Conservation (phyloP, 1,139 yeast species). For the Zygosaccharomyces pseudobailii region DNA sequence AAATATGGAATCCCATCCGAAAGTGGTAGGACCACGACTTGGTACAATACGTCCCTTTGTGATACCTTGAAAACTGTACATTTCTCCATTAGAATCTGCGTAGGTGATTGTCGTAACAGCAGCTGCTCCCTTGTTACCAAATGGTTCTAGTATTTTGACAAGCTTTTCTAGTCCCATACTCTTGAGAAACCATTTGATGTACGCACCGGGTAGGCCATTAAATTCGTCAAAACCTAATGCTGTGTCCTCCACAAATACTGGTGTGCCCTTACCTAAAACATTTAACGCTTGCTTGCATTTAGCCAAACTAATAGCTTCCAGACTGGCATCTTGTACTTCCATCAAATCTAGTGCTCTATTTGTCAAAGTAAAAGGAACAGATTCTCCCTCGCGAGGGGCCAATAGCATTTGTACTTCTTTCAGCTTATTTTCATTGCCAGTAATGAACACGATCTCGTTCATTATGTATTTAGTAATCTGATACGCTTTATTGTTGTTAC, state of each 20-base stretch:
- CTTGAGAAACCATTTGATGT: conserved; percentile 81
- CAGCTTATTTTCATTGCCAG: conserved; percentile 86
- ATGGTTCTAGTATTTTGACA: conserved; percentile 71
- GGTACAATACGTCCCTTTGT: conserved; percentile 76
- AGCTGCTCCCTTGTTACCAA: conserved; percentile 77
- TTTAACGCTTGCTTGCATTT: conserved; percentile 78
- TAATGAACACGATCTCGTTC: conserved; percentile 46
- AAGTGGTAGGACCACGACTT: conserved; percentile 66
- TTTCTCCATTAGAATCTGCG: conserved; percentile 80
- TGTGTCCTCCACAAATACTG: conserved; percentile 94
- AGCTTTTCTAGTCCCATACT: conserved; percentile 68
- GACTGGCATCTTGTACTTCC: conserved; percentile 79
- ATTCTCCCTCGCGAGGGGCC: conserved; percentile 36
- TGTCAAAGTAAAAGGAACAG: conserved; percentile 42
- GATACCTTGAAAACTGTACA: conserved; percentile 74
- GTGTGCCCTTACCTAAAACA: conserved; percentile 46
- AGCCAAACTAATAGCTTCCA: conserved; percentile 73
- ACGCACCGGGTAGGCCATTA: conserved; percentile 89
- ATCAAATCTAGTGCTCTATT: conserved; percentile 72
- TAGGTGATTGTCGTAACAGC: conserved; percentile 93
- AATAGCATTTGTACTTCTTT: conserved; percentile 78
- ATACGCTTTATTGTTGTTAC: no score
- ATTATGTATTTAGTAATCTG: background rate
- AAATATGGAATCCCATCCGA: conserved; percentile 95
- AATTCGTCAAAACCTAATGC: conserved; percentile 80